Evolutionary conservation across 208 protist genomes (phyloP), one percentile per base, ranked within the genome.

Genomic region (Crithidia brevicula): DNA sequence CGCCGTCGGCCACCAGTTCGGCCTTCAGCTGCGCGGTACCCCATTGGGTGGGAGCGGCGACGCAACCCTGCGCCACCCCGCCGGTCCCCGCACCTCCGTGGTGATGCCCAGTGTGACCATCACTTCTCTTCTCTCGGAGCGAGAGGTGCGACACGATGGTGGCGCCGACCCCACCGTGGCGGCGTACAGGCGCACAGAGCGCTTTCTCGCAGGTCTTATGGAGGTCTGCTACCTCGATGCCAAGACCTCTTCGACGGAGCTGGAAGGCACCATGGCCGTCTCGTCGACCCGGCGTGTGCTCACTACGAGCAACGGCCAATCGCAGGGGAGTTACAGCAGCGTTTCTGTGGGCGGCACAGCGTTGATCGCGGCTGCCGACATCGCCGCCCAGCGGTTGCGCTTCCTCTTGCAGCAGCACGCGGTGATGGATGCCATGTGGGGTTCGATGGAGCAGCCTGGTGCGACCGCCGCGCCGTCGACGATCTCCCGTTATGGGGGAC

Each of bases 1-100:
- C 10, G 86, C 89, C 9, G 86, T 93, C n/a, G 86, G 86, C 1
- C 75, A 95, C 56, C 89, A 95, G 30, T 84, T 92, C 51, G 70
- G 52, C 11, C 38, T 90, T 18, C 31, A 66, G 4, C 65, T 94
- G 45, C 70, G 67, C n/a, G 63, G 70, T 23, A 77, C 67, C 23
- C 65, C 69, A 22, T 46, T 73, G 13, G 72, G 75, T 27, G 63
- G 61, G 65, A 76, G 71, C 52, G 70, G 70, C 11, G 72, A 58
- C 49, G 70, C 38, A 8, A 54, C 68, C 2, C 58, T 68, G 38
- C 72, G 78, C 5, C 78, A 74, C 52, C 80, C 71, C 33, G 64
- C 64, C 10, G 67, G 74, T 4, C 51, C 65, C 22, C 66, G 61
- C 27, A 28, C 59, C 18, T 50, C 61, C 8, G 61, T 70, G 5